Conservation (phyloP, 208 protist species). For the Leishmania arabica region DNA sequence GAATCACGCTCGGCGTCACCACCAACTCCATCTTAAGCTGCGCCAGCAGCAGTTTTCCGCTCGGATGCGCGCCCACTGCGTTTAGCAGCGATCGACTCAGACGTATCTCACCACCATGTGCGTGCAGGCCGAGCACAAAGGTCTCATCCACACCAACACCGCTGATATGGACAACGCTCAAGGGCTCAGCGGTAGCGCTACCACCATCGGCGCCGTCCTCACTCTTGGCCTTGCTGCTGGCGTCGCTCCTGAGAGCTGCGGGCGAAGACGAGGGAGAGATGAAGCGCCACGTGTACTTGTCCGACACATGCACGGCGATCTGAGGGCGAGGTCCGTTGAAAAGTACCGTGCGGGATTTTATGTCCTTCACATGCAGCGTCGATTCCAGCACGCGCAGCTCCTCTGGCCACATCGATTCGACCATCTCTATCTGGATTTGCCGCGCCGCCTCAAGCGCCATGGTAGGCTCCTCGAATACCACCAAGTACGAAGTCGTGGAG, state of each 20-base stretch:
- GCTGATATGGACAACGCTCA: constrained; percentile 37
- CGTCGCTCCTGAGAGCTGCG: background rate
- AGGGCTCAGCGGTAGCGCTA: background rate
- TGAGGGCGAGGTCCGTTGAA: constrained; percentile 77
- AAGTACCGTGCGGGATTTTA: constrained; percentile 38
- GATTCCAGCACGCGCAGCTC: constrained; percentile 55
- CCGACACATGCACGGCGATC: constrained; percentile 56
- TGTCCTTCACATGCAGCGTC: constrained; percentile 71
- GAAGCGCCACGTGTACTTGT: constrained; percentile 30
- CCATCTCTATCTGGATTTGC: constrained; percentile 56
- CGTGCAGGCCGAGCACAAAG: constrained; percentile 40
- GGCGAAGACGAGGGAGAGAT: background rate
- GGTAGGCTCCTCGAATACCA: constrained; percentile 46
- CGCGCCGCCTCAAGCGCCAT: constrained; percentile 69
- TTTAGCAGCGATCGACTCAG: constrained; percentile 48
- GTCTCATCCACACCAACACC: constrained; percentile 65
- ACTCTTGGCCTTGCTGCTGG: background rate
- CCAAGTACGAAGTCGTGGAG: constrained; percentile 57
- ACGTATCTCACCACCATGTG: constrained; percentile 65
- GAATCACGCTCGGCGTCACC: constrained; percentile 29
- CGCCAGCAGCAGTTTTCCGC: constrained; percentile 58
- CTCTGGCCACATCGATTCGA: constrained; percentile 52
- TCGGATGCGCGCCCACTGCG: constrained; percentile 25
- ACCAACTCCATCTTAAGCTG: constrained; percentile 63
- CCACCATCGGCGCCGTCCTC: constrained; percentile 1